Evolutionary conservation across 257 asterid species (phyloP), one percentile per base, ranked within the genome.

Genomic region (Scutellaria baicalensis): DNA sequence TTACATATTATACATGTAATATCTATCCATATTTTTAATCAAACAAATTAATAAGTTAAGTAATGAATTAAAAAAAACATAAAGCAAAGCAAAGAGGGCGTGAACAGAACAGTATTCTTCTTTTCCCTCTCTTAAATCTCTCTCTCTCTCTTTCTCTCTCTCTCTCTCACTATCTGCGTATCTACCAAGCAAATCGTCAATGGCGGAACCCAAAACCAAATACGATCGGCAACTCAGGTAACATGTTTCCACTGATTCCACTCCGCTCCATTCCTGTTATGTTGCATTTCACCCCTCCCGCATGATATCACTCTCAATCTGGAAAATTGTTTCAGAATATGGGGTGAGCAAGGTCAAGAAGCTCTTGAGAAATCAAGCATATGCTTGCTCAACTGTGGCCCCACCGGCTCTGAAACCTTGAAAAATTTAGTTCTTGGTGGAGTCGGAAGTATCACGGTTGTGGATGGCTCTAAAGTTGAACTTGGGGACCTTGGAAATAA

Each of bases 291-390:
- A 9, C 59, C 18, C 70, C 21, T 45, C 38, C 18, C 10, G 54
- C 56, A 16, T 59, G 42, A 27, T 38, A 42, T 43, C 59, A 38
- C 65, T 35, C 55, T 12, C 69, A 42, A 64, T 56, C 49, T 45
- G 50, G 59, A 20, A 36, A n/a, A 58, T 6, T 36, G 64, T 73
- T 83, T 77, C 82, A 91, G 97, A 82, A 94, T 94, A 70, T 94
- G 99, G 99, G 97, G 99, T n/a, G 99, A 94, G 81, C 97, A 91
- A 79, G 99, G 99, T 66, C 99, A 94, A 78, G 85, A 91, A 68
- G 96, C 97, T 9, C 92, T 94, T 42, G 99, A 94, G 85, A 94
- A 88, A 85, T 82, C 99, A 38, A 91, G 97, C 83, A 83, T 94
- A 56, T 91, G 99, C 71, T 86, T 94, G 81, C 82, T 94, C 78